Percentiles rank a stretch among this genome's conserved stretches.
Conservation (phyloP, 2,329 filamentous ascomycete species). For the Tricladium varicosporioides region DNA sequence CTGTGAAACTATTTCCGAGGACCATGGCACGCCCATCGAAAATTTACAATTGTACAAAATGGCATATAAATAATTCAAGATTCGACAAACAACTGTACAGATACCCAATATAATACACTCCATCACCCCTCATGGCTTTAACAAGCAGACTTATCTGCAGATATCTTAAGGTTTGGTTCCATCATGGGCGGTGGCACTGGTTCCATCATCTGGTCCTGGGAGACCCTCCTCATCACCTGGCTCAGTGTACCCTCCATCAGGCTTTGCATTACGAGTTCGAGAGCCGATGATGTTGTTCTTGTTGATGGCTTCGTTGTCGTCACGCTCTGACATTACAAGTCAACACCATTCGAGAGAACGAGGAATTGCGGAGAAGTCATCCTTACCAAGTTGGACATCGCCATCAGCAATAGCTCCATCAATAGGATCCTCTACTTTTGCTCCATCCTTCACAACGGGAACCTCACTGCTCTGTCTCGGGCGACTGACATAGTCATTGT, state of each 20-base stretch:
- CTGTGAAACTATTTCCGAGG: neutral
- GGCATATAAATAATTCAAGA: neutral
- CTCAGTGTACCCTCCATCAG: slow-evolving; percentile 22
- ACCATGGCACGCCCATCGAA: neutral
- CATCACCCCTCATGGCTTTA: neutral
- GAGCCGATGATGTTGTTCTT: slow-evolving; percentile 30
- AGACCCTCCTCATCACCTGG: slow-evolving; percentile 31
- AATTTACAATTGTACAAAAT: neutral
- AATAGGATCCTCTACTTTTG: slow-evolving; percentile 35
- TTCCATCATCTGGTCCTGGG: slow-evolving; percentile 18
- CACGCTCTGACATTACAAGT: slow-evolving; percentile 21
- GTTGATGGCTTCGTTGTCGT: slow-evolving; percentile 36
- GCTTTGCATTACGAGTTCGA: slow-evolving; percentile 26
- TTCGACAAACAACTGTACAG: neutral
- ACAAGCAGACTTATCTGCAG: neutral
- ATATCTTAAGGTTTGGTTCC: neutral
- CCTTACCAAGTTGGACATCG: too few species aligned
- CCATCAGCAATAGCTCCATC: slow-evolving; percentile 32
- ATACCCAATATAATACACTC: neutral
- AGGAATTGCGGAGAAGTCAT: too few species aligned
- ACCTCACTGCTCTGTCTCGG: too few species aligned
- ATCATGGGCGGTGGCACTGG: neutral
- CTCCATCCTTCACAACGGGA: slow-evolving; percentile 24
- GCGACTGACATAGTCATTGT: too few species aligned
- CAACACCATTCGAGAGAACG: too few species aligned